These are phyloP conservation scores for Capsella bursapastoris DNA, from an alignment of 345 rosid genomes.

Conservation along the genomic window DNA sequence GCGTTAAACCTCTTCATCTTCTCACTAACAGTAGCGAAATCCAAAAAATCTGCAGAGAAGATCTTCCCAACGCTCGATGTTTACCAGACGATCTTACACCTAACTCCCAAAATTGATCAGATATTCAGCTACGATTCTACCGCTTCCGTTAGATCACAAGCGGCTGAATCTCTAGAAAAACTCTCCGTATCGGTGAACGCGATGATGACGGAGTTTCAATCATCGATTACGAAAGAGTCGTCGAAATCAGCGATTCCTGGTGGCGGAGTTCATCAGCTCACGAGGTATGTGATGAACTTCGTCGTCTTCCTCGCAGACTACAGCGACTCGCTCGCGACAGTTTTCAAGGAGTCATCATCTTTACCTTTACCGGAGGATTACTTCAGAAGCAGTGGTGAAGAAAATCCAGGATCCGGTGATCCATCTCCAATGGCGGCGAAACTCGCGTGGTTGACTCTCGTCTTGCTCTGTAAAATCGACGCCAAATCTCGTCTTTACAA, in stretches of 20 bases:
- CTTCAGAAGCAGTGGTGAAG: slow-evolving; percentile 39
- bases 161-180: slow-evolving; percentile 54
- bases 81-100: slow-evolving; percentile 65
- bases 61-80: slow-evolving; percentile 78
- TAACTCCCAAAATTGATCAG: slow-evolving; percentile 61
- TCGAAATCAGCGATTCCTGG: slow-evolving; percentile 66
- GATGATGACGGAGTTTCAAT: slow-evolving; percentile 68
- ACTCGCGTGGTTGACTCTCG: slow-evolving; percentile 42
- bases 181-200: slow-evolving; percentile 59
- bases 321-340: slow-evolving; percentile 57
- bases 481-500: slow-evolving; percentile 44
- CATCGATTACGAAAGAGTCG: slow-evolving; percentile 64
- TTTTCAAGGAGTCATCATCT: slow-evolving; percentile 64
- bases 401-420: slow-evolving; percentile 31
- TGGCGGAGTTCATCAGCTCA: slow-evolving; percentile 83
- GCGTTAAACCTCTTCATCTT: slow-evolving; percentile 67
- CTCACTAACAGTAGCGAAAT: slow-evolving; percentile 64
- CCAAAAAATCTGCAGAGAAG: slow-evolving; percentile 71
- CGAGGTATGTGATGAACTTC: slow-evolving; percentile 93
- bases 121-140: slow-evolving; percentile 67
- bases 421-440: slow-evolving; percentile 35
- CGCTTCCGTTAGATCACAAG: slow-evolving; percentile 54
- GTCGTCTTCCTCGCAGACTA: slow-evolving; percentile 72
- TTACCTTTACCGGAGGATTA: slow-evolving; percentile 56
- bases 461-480: slow-evolving; percentile 45